Conservation (phyloP, 78 protist genomes). For the Dictyostelium firmibasis region DNA sequence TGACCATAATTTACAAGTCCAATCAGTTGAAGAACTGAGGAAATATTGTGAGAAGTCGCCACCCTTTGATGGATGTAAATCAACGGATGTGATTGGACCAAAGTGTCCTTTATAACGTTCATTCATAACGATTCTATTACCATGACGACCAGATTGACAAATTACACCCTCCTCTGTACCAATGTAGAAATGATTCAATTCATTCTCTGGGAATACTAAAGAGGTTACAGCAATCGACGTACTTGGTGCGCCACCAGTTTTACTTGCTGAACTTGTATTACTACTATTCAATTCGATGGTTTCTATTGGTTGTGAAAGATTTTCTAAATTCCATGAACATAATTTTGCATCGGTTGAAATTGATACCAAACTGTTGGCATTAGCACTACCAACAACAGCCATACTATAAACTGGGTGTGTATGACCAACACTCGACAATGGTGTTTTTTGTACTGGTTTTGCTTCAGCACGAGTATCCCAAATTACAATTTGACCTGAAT, state of each 20-base stretch:
- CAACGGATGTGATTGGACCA: constrained; percentile 85
- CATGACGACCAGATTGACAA: constrained; percentile 73
- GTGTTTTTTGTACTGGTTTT: constrained; percentile 89
- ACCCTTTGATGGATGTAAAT: constrained; percentile 83
- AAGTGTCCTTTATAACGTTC: constrained; percentile 76
- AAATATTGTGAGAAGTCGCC: constrained; percentile 80
- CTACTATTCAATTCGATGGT: constrained; percentile 17
- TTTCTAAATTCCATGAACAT: constrained; percentile 91
- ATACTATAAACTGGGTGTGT: constrained; percentile 89
- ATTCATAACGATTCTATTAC: constrained; percentile 43
- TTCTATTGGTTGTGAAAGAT: constrained; percentile 83
- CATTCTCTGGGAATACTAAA: constrained; percentile 78
- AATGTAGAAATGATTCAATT: constrained; percentile 75
- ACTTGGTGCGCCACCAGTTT: background rate
- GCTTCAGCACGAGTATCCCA: constrained; percentile 92
- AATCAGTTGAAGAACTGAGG: constrained; percentile 86
- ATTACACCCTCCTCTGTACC: constrained; percentile 90
- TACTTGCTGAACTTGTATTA: background rate
- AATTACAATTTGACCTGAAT: constrained; percentile 88
- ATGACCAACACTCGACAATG: constrained; percentile 86
- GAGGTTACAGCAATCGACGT: constrained; percentile 38
- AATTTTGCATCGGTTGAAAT: constrained; percentile 87
- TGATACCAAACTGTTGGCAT: constrained; percentile 88
- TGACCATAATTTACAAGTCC: constrained; percentile 89
- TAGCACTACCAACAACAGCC: constrained; percentile 87